These are phyloP conservation scores for Paramecium octaurelia DNA, from an alignment of 73 alveolate species.

Conservation along the genomic window DNA sequence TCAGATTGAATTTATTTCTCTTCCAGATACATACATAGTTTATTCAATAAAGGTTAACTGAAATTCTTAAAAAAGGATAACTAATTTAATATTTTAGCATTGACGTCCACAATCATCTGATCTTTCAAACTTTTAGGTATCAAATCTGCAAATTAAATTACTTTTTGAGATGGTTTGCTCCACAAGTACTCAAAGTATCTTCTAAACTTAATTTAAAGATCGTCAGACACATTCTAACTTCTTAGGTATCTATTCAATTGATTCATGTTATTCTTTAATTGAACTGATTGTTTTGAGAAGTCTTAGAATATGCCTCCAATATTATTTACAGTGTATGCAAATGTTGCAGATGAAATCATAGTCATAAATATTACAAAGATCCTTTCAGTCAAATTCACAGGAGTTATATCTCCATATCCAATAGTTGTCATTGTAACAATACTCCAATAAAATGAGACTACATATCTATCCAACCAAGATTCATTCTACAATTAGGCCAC, in stretches of 20 bases:
- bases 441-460: constrained; percentile 61
- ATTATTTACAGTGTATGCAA: constrained; percentile 42
- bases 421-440: constrained; percentile 48
- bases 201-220: background rate
- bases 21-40: background rate
- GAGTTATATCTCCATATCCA: constrained; percentile 68
- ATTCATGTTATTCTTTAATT: constrained; percentile 29
- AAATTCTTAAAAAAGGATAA: background rate
- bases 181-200: constrained; percentile 45
- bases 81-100: background rate
- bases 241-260: background rate
- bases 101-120: constrained; percentile 6
- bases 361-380: constrained; percentile 56
- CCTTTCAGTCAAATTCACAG: constrained; percentile 56
- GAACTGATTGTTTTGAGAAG: background rate
- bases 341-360: constrained; percentile 41
- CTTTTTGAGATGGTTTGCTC: constrained; percentile 20
- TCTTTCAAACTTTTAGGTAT: background rate
- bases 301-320: constrained; percentile 44
- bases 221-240: constrained; percentile 8
- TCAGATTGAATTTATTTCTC: background rate
- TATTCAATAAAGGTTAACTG: background rate
- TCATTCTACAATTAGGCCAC: background rate
- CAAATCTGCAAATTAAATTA: background rate
- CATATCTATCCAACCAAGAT: background rate